These are phyloP conservation scores for Calonectria honghensis DNA, from an alignment of 2,329 filamentous ascomycete species.

Conservation along the genomic window DNA sequence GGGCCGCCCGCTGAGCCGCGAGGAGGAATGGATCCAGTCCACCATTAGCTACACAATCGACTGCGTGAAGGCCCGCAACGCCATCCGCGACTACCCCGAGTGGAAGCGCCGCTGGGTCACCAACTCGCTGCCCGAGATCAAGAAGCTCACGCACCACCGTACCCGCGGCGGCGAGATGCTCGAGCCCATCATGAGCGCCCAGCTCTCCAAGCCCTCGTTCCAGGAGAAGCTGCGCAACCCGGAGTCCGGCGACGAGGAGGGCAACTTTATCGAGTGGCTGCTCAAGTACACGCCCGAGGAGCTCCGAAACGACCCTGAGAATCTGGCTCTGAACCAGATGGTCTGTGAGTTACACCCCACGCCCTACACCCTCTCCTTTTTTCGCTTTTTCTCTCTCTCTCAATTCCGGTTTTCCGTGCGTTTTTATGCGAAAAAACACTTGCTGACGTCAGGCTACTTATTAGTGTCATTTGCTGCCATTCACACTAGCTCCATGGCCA, in stretches of 20 bases:
- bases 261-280: slow-evolving; percentile 41
- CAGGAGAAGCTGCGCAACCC: slow-evolving; percentile 37
- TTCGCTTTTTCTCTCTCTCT: too few relatives aligned
- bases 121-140: slow-evolving; percentile 33
- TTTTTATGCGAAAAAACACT: neutral
- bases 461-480: slow-evolving; percentile 41
- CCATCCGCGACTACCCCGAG: slow-evolving; percentile 32
- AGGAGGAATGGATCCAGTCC: slow-evolving; percentile 38
- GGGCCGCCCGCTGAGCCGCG: slow-evolving; percentile 36
- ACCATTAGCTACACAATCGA: slow-evolving; percentile 39
- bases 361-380: neutral
- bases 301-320: slow-evolving; percentile 30
- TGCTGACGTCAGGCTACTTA: neutral
- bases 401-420: neutral
- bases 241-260: slow-evolving; percentile 33
- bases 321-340: slow-evolving; percentile 40
- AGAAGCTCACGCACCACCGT: slow-evolving; percentile 32
- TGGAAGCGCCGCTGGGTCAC: slow-evolving; percentile 37
- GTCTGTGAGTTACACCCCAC: slow-evolving; percentile 29
- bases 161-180: slow-evolving; percentile 37
- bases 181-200: slow-evolving; percentile 33
- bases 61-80: slow-evolving; percentile 38
- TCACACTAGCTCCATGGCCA: slow-evolving; percentile 46
- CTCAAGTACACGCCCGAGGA: slow-evolving; percentile 39
- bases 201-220: slow-evolving; percentile 34